phyloP scores from a whole-genome alignment of 139 green algal genomes.

The Eudorina sp. region DNA sequence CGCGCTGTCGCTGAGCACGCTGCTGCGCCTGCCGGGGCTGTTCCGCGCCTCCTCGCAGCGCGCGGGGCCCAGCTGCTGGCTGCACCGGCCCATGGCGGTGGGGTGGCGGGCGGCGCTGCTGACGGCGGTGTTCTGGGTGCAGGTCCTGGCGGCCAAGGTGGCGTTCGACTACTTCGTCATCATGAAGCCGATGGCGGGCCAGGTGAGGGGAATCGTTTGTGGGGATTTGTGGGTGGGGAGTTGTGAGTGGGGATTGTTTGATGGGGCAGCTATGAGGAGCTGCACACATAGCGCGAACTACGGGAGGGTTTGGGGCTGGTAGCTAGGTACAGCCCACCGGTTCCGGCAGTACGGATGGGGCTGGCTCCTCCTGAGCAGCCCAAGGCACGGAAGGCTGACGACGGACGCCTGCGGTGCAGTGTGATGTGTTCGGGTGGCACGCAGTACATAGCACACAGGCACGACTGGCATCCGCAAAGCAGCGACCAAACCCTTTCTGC shows the following conservation, averaged over 20 bases:
- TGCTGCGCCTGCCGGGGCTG: slow-evolving; percentile 43
- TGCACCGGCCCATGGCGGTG: slow-evolving; percentile 45
- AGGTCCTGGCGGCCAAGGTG: slow-evolving; percentile 52
- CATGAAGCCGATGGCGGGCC: slow-evolving; percentile 43
- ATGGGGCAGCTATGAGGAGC: neutral
- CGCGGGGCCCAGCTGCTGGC: slow-evolving; percentile 44
- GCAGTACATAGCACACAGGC: no score
- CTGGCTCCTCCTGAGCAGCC: no score
- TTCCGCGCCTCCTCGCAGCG: slow-evolving; percentile 21
- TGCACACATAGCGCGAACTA: no score
- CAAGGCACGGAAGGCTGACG: no score
- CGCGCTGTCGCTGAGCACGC: slow-evolving; percentile 36
- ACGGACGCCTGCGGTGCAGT: no score
- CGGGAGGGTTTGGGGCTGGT: neutral
- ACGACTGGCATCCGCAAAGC: no score
- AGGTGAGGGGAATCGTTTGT: no score
- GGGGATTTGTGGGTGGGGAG: neutral
- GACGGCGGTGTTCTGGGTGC: slow-evolving; percentile 59
- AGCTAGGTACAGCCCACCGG: neutral
- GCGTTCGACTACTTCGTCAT: slow-evolving; percentile 67
- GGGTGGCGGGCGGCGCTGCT: slow-evolving; percentile 48
- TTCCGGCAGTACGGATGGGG: no score
- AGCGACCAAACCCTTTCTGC: no score
- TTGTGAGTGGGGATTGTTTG: neutral
- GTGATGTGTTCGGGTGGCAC: no score